Evolutionary conservation across 2,329 filamentous ascomycete genomes (phyloP).

Genomic region (Ceratocystiopsis sp.): DNA sequence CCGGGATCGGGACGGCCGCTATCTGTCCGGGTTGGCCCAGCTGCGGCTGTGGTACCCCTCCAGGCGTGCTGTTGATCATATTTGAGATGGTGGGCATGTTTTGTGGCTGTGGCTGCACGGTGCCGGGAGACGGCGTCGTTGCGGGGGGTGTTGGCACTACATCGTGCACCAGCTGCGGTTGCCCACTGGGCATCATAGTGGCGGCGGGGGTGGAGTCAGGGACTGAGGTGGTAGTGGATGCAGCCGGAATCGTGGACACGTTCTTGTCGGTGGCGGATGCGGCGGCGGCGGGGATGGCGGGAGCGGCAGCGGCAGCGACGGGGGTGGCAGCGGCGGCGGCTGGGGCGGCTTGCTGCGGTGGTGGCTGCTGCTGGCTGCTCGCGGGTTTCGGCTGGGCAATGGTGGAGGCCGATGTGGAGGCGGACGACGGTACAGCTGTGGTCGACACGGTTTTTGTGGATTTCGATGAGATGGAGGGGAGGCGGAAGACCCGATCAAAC

Average conservation of each 20-base stretch:
- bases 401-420: too few relatives aligned
- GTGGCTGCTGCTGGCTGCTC: too few relatives aligned
- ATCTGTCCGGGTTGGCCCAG: too few relatives aligned
- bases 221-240: slow-evolving; percentile 5
- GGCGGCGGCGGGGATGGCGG: too few relatives aligned
- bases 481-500: slow-evolving; percentile 25
- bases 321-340: too few relatives aligned
- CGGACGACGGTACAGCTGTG: too few relatives aligned
- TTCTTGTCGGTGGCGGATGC: too few relatives aligned
- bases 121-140: slow-evolving; percentile 21
- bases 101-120: slow-evolving; percentile 41
- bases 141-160: slow-evolving; percentile 9
- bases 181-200: slow-evolving; percentile 16
- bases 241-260: slow-evolving; percentile 3
- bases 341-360: too few relatives aligned
- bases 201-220: slow-evolving; percentile 1
- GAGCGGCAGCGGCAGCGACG: too few relatives aligned
- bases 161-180: slow-evolving; percentile 12
- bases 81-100: slow-evolving; percentile 71
- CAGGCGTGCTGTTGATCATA: slow-evolving; percentile 52
- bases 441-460: slow-evolving; percentile 11
- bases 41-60: slow-evolving; percentile 16
- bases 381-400: too few relatives aligned
- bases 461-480: slow-evolving; percentile 5
- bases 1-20: too few relatives aligned